Evolutionary conservation across 495 filamentous ascomycete genomes (phyloP), one percentile per base, ranked within the genome.

Genomic region (Neurospora sp.): DNA sequence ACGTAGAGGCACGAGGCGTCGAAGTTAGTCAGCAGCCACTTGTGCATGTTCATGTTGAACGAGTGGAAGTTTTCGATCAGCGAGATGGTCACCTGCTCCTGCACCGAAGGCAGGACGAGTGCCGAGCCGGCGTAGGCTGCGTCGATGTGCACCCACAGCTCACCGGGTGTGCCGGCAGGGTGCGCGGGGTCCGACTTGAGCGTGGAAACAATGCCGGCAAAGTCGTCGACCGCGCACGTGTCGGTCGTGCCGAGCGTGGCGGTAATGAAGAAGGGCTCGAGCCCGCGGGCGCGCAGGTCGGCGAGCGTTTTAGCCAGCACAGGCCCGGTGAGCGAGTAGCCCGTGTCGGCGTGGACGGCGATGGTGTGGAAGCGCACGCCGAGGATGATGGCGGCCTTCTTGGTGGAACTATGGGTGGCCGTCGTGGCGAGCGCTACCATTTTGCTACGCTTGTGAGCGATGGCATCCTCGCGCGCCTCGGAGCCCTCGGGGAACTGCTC

Each of bases 1-100:
- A 97, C 89, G 80, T 87, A 98, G 23, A 97, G 85, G 73, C 91
- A 91, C 73, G 91, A 93, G 27, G 93, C 93, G 82, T 99, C 96
- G 78, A 99, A 98, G 82, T 97, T 97, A 54, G 93, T 93, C 16
- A 98, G 88, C 44, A 98, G 86, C 94, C 96, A 98, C 84, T 99
- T 99, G 85, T 98, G 96, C 92, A 98, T 92, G 82, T 98, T 99
- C 84, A 93, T 89, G 79, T 97, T 89, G 85, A 96, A 97, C 78
- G 90, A 93, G 82, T 97, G 94, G 73, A 97, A 93, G 2, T 84
- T 79, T 11, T 80, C 81, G 69, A 97, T 89, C 8, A 87, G 82
- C 54, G 85, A 78, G 86, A 77, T 92, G 85, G 74, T 37, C n/a
- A 70, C 73, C 9, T 69, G 27, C 37, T 69, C 48, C 75, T 93